Conservation (phyloP, 257 asterid species). For the Lycium barbarum region DNA sequence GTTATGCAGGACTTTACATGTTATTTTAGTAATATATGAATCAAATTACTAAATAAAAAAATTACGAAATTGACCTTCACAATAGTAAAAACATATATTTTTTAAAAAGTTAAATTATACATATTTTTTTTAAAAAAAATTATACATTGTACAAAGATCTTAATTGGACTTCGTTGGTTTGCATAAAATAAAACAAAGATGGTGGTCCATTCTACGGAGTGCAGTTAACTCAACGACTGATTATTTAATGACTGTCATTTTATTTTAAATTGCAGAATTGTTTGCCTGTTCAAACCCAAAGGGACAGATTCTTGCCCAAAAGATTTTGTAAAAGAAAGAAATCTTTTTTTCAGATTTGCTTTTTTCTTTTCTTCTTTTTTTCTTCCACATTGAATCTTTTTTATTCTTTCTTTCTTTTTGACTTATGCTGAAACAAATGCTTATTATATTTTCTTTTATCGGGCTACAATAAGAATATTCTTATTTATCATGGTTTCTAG, state of each 20-base stretch:
- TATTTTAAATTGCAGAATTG: neutral
- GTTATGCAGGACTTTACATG: no score
- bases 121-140: no score
- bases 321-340: conserved; percentile 10
- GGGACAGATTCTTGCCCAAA: conserved; percentile 18
- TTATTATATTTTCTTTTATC: neutral
- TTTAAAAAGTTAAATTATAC: no score
- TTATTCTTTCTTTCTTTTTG: conserved; percentile 3
- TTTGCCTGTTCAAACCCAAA: neutral
- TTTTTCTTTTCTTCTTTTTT: neutral
- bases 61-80: no score
- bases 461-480: conserved; percentile 24
- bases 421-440: neutral
- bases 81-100: no score
- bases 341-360: conserved; percentile 16
- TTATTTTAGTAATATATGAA: no score
- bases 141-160: neutral
- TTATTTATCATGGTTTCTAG: neutral
- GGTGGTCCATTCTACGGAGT: neutral
- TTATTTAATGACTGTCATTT: neutral
- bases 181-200: neutral
- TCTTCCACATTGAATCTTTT: neutral
- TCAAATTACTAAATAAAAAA: no score
- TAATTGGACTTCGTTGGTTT: neutral
- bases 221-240: neutral